phyloP scores from a whole-genome alignment of 2,329 filamentous ascomycete genomes.

The Aspergillus candidus region DNA sequence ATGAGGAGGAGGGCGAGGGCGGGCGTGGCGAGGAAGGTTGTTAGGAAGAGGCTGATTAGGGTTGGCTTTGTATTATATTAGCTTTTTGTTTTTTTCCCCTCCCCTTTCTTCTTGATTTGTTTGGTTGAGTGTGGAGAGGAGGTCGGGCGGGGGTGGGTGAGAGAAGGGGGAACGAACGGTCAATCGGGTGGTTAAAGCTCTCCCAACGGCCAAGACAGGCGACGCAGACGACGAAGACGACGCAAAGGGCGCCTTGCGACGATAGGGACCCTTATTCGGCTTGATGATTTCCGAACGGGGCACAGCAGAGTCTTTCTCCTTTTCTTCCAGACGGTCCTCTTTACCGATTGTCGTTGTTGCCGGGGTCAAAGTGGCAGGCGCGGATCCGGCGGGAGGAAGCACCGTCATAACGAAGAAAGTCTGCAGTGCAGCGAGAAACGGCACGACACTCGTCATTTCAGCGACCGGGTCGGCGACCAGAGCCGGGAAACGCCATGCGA shows the following conservation, averaged over 20 bases:
- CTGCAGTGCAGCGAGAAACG: slow-evolving; percentile 61
- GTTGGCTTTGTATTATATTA: slow-evolving; percentile 49
- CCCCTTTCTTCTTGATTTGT: neutral
- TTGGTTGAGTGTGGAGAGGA: neutral
- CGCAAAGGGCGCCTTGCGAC: slow-evolving; percentile 13
- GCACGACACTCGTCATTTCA: slow-evolving; percentile 56
- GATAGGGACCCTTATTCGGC: slow-evolving; percentile 14
- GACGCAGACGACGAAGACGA: neutral
- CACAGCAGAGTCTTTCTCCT: slow-evolving; percentile 1
- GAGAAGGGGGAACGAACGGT: slow-evolving; percentile 17
- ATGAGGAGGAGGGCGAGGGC: slow-evolving; percentile 59
- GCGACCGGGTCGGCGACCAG: slow-evolving; percentile 65
- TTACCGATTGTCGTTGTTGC: slow-evolving; percentile 8
- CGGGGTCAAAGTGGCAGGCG: slow-evolving; percentile 9
- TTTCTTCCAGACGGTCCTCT: neutral
- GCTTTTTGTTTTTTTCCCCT: neutral
- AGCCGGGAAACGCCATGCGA: slow-evolving; percentile 57
- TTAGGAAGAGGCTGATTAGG: slow-evolving; percentile 59
- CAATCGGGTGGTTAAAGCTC: slow-evolving; percentile 13
- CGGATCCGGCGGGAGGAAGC: slow-evolving; percentile 48
- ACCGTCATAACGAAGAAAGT: slow-evolving; percentile 53
- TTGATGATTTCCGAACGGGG: slow-evolving; percentile 1
- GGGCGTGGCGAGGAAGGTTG: slow-evolving; percentile 49
- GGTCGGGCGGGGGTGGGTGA: too few species aligned
- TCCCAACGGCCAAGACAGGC: too few species aligned